phyloP scores from a whole-genome alignment of 2,329 filamentous ascomycete species.

The Cladorrhinum sp. region DNA sequence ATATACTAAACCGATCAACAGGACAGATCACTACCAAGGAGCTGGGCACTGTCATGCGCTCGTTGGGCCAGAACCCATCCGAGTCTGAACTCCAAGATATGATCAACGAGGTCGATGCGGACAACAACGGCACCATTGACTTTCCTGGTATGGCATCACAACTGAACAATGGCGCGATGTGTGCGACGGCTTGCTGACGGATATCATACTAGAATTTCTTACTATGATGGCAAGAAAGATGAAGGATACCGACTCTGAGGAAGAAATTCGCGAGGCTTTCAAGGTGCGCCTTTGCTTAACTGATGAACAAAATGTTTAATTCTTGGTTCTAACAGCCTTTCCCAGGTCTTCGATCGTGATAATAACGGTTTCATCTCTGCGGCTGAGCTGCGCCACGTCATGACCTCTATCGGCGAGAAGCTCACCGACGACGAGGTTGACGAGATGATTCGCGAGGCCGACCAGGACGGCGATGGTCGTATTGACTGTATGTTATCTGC shows the following conservation, averaged over 20 bases:
- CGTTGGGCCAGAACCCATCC: conserved; percentile 83
- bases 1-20: conserved; percentile 39
- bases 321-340: conserved; percentile 20
- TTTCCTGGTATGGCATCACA: conserved; percentile 66
- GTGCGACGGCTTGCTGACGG: conserved; percentile 29
- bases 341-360: conserved; percentile 77
- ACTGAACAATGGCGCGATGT: background rate
- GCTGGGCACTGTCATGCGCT: conserved; percentile 86
- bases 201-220: conserved; percentile 64
- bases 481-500: conserved; percentile 68
- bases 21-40: conserved; percentile 92
- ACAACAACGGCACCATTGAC: conserved; percentile 91
- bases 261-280: conserved; percentile 87
- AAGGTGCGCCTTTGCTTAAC: conserved; percentile 53
- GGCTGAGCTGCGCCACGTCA: conserved; percentile 82
- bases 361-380: conserved; percentile 92
- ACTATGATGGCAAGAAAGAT: conserved; percentile 95
- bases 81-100: conserved; percentile 89
- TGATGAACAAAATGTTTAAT: background rate
- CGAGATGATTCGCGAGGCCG: conserved; percentile 89
- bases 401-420: conserved; percentile 91
- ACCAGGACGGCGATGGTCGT: conserved; percentile 83
- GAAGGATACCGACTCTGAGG: conserved; percentile 90
- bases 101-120: conserved; percentile 91
- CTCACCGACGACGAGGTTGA: conserved; percentile 87